Evolutionary conservation across 305 asterid species (phyloP), one percentile per base, ranked within the genome.

Genomic region (Plantago lanceolata): DNA sequence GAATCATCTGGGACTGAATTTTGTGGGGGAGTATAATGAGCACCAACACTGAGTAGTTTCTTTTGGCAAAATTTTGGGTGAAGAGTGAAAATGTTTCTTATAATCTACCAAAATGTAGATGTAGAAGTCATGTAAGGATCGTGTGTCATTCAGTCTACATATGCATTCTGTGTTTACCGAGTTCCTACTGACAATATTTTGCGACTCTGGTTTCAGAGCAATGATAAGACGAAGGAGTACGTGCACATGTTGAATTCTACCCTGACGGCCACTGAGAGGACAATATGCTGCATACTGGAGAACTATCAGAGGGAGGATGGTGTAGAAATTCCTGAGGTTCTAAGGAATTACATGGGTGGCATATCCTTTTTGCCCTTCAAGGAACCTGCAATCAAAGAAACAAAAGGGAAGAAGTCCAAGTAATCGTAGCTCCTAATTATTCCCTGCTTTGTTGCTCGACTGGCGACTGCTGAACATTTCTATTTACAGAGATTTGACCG

Each of bases 231-330:
- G 2, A 90, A 88, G 77, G 95, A 87, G 66, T 85, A 88, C 0
- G 93, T 85, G 47, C 97, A 90, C 79, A 72, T 90, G 80, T 75
- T 90, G 78, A 90, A 90, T 77, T 87, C 97, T 8, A 90, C 97
- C 13, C 90, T 90, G 47, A 85, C 97, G n/a, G 97, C 96, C 40
- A 90, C 96, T 1, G 96, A 87, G 85, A 84, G 97, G 74, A 90
- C 97, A 21, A 48, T 87, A 33, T 90, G 97, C 74, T 80, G 89
- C 79, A 85, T 90, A 66, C 87, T 90, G 0, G 97, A 90, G 78
- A 90, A 88, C 79, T 68, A 82, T 76, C 97, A 84, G 75, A 85
- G 65, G 71, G 94, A 88, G 72, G 93, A 86, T 19, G 96, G 96
- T 4, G 96, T 92, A 29, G 96, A 86, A 64, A 75, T 92, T 49